Percentiles rank a stretch among this genome's conserved stretches.
Evolutionary conservation across 2,329 filamentous ascomycete species (phyloP).

Genomic region (Ophiocordyceps camponoti-saundersi): DNA sequence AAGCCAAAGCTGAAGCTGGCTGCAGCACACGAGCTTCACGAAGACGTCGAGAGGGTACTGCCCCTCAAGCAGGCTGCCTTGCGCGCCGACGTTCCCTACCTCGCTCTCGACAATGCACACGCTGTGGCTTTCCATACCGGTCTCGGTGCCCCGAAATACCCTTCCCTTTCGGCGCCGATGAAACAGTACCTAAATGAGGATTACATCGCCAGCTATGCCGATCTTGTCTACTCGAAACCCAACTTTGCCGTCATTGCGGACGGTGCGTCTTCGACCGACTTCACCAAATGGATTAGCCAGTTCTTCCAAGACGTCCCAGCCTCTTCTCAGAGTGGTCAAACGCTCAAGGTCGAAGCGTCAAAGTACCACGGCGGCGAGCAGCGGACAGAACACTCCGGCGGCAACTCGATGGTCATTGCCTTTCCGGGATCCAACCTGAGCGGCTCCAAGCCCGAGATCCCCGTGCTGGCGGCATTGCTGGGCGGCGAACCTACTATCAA

Average conservation of each 20-base stretch:
- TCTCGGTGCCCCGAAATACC: conserved; percentile 64
- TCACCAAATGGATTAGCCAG: conserved; percentile 80
- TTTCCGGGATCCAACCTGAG: conserved; percentile 79
- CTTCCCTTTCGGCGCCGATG: conserved; percentile 52
- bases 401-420: conserved; percentile 75
- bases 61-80: conserved; percentile 61
- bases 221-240: conserved; percentile 67
- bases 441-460: conserved; percentile 76
- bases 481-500: conserved; percentile 87
- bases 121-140: conserved; percentile 82
- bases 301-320: conserved; percentile 67
- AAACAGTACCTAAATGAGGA: conserved; percentile 68
- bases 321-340: conserved; percentile 30
- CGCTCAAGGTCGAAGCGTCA: conserved; percentile 42
- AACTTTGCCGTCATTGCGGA: conserved; percentile 89
- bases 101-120: conserved; percentile 79
- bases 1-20: conserved; percentile 4
- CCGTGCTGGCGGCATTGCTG: conserved; percentile 74
- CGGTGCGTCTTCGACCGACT: conserved; percentile 57
- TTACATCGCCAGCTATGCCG: conserved; percentile 58
- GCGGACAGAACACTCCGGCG: conserved; percentile 58
- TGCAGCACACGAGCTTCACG: conserved; percentile 73
- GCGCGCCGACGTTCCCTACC: conserved; percentile 39
- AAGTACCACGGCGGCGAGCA: conserved; percentile 96
- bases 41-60: conserved; percentile 68